These are phyloP conservation scores for Neurospora sp. DNA, from an alignment of 495 filamentous ascomycete species.

Conservation along the genomic window DNA sequence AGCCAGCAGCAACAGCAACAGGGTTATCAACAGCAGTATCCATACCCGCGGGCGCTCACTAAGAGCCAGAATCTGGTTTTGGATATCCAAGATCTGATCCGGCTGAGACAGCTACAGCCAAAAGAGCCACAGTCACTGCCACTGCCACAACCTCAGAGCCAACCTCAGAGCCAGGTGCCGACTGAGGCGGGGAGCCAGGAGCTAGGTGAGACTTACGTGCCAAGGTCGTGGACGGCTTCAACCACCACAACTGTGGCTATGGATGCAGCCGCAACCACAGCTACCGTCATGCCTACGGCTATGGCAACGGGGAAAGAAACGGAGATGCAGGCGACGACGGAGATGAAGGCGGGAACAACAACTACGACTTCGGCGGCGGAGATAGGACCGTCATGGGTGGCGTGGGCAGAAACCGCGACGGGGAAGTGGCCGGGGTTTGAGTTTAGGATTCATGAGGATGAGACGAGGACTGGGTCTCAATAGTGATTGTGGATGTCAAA, in stretches of 20 bases:
- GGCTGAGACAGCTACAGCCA: not conserved
- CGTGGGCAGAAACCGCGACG: not conserved
- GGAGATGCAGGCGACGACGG: not conserved
- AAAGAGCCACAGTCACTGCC: not conserved
- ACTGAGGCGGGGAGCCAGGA: not conserved
- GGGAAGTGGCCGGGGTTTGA: constrained; percentile 4
- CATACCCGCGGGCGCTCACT: not conserved
- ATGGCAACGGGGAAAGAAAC: not conserved
- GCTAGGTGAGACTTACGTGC: not conserved
- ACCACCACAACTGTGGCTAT: not conserved
- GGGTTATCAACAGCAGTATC: not conserved
- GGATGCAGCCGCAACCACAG: not conserved
- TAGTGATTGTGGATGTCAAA: not conserved
- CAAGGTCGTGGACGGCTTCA: not conserved
- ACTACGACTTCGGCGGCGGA: not conserved
- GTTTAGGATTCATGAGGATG: constrained; percentile 22
- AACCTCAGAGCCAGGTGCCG: not conserved
- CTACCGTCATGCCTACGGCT: not conserved
- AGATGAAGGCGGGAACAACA: not conserved
- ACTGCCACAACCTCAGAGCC: not conserved
- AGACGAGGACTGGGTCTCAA: not conserved
- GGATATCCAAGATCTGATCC: not conserved
- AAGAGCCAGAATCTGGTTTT: not conserved
- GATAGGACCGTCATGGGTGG: not conserved
- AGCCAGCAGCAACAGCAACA: not conserved